These are phyloP conservation scores for Irpex sp. DNA, from an alignment of 1,284 basidiomycete species.

Conservation along the genomic window DNA sequence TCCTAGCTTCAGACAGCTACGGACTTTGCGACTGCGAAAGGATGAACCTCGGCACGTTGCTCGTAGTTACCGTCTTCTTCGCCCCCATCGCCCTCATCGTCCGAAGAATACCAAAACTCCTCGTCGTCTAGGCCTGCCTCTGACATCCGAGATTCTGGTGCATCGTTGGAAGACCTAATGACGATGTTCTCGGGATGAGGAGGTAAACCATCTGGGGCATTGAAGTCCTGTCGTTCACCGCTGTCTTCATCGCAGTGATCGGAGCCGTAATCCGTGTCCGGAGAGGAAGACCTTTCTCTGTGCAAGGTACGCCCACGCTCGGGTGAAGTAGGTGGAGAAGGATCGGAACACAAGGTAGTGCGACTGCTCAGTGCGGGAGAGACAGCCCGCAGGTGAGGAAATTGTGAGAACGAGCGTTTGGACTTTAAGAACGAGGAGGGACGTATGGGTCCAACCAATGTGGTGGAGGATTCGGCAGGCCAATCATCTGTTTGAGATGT, in stretches of 20 bases:
- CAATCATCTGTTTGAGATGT: background rate
- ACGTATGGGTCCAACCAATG: background rate
- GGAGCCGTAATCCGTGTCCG: too few relatives aligned
- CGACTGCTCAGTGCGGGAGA: background rate
- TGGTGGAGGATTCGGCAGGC: background rate
- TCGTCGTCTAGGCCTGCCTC: background rate
- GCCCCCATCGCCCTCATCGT: too few relatives aligned
- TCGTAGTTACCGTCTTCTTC: too few relatives aligned
- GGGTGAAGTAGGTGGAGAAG: too few relatives aligned
- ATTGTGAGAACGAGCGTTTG: background rate
- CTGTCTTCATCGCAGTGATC: too few relatives aligned
- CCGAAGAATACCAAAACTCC: background rate
- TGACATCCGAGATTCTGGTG: background rate
- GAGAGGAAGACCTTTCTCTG: too few relatives aligned
- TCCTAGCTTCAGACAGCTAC: too few relatives aligned
- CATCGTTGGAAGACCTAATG: background rate
- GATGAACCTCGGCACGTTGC: too few relatives aligned
- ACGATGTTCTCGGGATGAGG: background rate
- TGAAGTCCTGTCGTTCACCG: too few relatives aligned
- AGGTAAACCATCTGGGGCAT: background rate
- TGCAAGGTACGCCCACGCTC: too few relatives aligned
- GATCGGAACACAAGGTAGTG: background rate
- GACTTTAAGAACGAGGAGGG: background rate
- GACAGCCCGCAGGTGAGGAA: background rate
- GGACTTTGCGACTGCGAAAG: too few relatives aligned